Evolutionary conservation across 2,329 filamentous ascomycete species (phyloP).

Genomic region (Zelopaecilomyces penicillatus): DNA sequence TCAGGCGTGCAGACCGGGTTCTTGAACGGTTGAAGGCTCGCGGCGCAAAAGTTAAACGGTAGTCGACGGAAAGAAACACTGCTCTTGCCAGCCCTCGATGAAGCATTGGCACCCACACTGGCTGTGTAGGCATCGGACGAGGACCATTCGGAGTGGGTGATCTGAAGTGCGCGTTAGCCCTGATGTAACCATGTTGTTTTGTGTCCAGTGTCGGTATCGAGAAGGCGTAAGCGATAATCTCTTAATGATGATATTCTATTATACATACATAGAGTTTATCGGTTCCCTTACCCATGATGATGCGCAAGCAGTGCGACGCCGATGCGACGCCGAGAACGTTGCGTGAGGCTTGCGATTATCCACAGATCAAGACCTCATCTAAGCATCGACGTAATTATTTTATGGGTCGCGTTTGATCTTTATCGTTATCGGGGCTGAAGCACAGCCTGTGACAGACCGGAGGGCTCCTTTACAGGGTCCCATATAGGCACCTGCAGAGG

Average conservation of each 20-base stretch:
- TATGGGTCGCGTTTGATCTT: neutral
- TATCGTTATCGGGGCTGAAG: slow-evolving; percentile 7
- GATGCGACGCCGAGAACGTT: too few species aligned
- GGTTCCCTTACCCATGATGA: slow-evolving; percentile 33
- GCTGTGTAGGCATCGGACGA: slow-evolving; percentile 83
- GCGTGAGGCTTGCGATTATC: too few species aligned
- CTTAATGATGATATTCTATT: slow-evolving; percentile 3
- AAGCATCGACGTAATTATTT: too few species aligned
- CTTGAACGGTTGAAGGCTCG: slow-evolving; percentile 89
- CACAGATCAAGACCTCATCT: too few species aligned
- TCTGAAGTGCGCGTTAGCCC: slow-evolving; percentile 30
- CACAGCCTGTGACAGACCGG: neutral
- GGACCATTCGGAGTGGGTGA: slow-evolving; percentile 97
- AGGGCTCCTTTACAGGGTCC: too few species aligned
- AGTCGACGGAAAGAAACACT: slow-evolving; percentile 69
- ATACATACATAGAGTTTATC: slow-evolving; percentile 36
- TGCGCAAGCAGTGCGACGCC: too few species aligned
- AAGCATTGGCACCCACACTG: slow-evolving; percentile 61
- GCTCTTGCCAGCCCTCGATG: slow-evolving; percentile 39
- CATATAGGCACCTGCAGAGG: neutral
- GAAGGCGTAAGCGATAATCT: neutral
- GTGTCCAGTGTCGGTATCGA: neutral
- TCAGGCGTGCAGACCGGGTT: slow-evolving; percentile 85
- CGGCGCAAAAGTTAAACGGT: slow-evolving; percentile 96
- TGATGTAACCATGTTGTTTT: neutral